phyloP scores from a whole-genome alignment of 768 basidiomycete species.

The Boletus huronensis region DNA sequence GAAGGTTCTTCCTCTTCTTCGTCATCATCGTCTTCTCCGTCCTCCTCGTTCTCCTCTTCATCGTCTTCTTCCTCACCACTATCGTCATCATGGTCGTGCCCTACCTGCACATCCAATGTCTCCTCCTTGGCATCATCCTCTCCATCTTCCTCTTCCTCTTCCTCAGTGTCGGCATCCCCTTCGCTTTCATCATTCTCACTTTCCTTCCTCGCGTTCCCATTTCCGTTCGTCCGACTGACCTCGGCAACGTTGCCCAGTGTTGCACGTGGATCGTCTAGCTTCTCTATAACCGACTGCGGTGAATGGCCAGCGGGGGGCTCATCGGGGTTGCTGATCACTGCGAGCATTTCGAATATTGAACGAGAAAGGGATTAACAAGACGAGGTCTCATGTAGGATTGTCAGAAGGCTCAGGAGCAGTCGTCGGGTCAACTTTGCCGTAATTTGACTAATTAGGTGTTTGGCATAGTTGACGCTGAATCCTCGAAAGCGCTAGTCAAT shows the following conservation, averaged over 20 bases:
- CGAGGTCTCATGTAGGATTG: conserved; percentile 10
- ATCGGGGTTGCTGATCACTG: background rate
- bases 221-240: conserved; percentile 18
- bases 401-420: background rate
- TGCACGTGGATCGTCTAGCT: background rate
- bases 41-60: conserved; percentile 33
- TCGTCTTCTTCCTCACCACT: conserved; percentile 20
- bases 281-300: background rate
- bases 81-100: conserved; percentile 1
- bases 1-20: conserved; percentile 89
- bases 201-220: conserved; percentile 4
- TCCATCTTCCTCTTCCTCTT: conserved; percentile 6
- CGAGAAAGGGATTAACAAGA: background rate
- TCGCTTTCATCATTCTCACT: conserved; percentile 2
- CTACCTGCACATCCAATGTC: background rate
- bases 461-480: conserved; percentile 13
- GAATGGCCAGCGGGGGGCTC: background rate
- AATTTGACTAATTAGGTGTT: conserved; percentile 12
- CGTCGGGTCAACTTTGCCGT: background rate
- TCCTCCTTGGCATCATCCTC: background rate
- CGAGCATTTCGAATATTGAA: conserved; percentile 9
- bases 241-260: background rate
- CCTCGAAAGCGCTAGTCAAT: background rate
- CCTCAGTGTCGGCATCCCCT: conserved; percentile 2
- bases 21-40: conserved; percentile 54